Evolutionary conservation across 768 basidiomycete genomes (phyloP).

Genomic region (Lentinus brumalis): DNA sequence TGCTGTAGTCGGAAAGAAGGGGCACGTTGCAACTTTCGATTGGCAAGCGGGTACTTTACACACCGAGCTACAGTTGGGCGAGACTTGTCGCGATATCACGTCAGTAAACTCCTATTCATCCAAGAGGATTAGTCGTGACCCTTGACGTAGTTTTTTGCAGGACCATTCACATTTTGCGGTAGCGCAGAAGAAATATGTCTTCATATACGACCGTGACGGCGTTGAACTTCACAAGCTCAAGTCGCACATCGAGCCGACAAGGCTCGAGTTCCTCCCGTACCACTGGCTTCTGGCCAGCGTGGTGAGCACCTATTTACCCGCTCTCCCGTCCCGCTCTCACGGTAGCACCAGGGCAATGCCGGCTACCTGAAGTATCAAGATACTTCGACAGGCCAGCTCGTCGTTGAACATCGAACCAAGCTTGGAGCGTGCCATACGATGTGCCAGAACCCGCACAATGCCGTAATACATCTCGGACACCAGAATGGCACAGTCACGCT

Average conservation of each 20-base stretch:
- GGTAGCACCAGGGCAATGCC: conserved; percentile 64
- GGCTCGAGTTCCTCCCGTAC: conserved; percentile 91
- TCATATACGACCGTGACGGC: conserved; percentile 93
- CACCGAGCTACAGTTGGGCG: conserved; percentile 84
- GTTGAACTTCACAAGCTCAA: conserved; percentile 88
- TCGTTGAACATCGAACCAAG: conserved; percentile 88
- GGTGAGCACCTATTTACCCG: conserved; percentile 46
- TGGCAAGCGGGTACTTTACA: conserved; percentile 87
- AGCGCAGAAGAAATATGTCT: conserved; percentile 94
- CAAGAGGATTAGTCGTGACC: conserved; percentile 4
- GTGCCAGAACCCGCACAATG: conserved; percentile 91
- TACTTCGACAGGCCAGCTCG: conserved; percentile 86
- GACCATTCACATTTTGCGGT: conserved; percentile 93
- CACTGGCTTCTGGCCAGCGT: conserved; percentile 91
- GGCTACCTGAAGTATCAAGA: conserved; percentile 97
- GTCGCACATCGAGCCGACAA: conserved; percentile 84
- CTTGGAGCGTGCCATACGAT: conserved; percentile 84
- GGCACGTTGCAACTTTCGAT: conserved; percentile 93
- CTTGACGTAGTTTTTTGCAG: conserved; percentile 72
- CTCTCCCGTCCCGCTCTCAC: not conserved
- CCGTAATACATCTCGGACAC: conserved; percentile 93
- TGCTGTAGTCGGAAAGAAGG: conserved; percentile 78
- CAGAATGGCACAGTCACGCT: conserved; percentile 94
- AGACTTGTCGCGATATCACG: conserved; percentile 93
- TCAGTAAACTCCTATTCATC: conserved; percentile 38